Evolutionary conservation across 2,329 filamentous ascomycete genomes (phyloP).

Genomic region (Chaetomium olivaceum): DNA sequence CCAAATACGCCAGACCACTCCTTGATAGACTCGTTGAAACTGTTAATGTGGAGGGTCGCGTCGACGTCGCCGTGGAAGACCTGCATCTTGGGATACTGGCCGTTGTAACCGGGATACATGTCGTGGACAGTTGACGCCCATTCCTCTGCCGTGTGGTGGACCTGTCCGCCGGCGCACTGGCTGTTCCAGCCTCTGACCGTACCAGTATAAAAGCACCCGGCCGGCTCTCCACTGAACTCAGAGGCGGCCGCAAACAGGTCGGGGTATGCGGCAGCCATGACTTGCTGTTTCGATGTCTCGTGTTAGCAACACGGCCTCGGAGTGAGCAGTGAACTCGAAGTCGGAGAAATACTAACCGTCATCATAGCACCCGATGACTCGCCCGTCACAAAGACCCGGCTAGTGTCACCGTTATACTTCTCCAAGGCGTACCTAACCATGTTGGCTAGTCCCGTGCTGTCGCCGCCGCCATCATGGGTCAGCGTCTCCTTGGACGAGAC

Average conservation of each 20-base stretch:
- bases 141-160: not conserved
- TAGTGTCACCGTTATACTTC: not conserved
- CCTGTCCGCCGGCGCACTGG: not conserved
- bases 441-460: conserved; percentile 1
- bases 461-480: not conserved
- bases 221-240: not conserved
- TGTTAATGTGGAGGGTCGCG: not conserved
- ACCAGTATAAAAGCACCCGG: conserved; percentile 1
- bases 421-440: conserved; percentile 1
- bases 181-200: conserved; percentile 1
- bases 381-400: conserved; percentile 3
- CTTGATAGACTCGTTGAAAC: not conserved
- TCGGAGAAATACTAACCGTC: not conserved
- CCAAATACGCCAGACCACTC: conserved; percentile 8
- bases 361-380: conserved; percentile 7
- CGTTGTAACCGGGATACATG: not conserved
- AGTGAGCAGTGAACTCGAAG: not conserved
- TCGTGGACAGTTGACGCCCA: not conserved
- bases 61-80: conserved; percentile 4
- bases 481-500: not conserved
- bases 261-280: conserved; percentile 2
- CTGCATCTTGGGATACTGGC: not conserved
- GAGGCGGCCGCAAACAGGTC: conserved; percentile 1
- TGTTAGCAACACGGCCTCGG: not conserved
- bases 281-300: not conserved